Evolutionary conservation across 2,329 filamentous ascomycete genomes (phyloP).

Genomic region (Nemania abortiva): DNA sequence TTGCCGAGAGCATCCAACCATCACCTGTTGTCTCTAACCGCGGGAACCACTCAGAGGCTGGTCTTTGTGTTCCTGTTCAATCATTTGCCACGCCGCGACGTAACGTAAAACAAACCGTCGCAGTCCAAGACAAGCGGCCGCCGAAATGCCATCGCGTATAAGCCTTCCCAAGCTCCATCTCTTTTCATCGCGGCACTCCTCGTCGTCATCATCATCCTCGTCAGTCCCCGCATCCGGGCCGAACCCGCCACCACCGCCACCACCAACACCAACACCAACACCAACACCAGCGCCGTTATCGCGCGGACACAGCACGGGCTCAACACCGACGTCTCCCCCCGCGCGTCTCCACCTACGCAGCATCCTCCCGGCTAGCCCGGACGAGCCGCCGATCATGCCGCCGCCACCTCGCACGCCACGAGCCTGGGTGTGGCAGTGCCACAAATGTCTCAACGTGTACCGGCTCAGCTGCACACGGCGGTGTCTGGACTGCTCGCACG

Average conservation of each 20-base stretch:
- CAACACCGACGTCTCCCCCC: constrained; percentile 43
- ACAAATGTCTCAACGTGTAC: constrained; percentile 50
- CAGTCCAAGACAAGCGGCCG: constrained; percentile 22
- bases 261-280: not conserved
- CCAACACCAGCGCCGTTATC: not conserved
- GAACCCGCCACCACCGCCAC: not conserved
- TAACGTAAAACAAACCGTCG: constrained; percentile 26
- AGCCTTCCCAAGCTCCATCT: constrained; percentile 43
- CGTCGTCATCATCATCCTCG: constrained; percentile 21
- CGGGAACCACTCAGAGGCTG: not conserved
- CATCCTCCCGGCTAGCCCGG: constrained; percentile 45
- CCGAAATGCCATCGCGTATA: constrained; percentile 46
- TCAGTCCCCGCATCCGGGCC: constrained; percentile 15
- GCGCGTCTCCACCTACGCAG: constrained; percentile 49
- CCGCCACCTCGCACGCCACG: constrained; percentile 42
- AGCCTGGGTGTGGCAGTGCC: constrained; percentile 55
- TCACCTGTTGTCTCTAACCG: constrained; percentile 1
- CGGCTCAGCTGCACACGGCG: constrained; percentile 52
- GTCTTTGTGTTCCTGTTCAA: constrained; percentile 12
- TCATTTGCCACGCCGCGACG: not conserved
- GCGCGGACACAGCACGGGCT: constrained; percentile 15
- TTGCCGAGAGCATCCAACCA: not conserved
- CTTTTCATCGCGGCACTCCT: constrained; percentile 38
- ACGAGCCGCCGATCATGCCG: constrained; percentile 44
- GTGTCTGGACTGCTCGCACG: constrained; percentile 51